Conservation (phyloP, 345 rosid species). For the Eucalyptus melliodora region DNA sequence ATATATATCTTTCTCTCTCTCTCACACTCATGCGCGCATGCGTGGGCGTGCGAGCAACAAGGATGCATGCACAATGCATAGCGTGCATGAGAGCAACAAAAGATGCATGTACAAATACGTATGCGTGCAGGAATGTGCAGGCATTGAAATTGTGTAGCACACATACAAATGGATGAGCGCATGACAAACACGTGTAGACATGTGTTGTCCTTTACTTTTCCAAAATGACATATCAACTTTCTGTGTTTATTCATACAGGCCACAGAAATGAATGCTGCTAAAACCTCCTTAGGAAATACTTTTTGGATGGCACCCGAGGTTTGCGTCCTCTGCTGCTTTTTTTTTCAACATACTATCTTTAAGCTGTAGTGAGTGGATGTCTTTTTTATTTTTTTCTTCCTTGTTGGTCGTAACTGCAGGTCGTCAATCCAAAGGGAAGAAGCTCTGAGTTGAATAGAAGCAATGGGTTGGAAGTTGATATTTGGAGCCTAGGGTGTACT, state of each 20-base stretch:
- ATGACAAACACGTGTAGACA: not conserved
- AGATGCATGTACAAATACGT: not conserved
- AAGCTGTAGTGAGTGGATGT: not conserved
- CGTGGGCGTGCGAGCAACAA: not conserved
- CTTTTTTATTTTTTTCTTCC: not conserved
- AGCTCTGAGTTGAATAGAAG: constrained; percentile 1
- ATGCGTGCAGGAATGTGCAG: not conserved
- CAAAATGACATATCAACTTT: not conserved
- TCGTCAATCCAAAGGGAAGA: constrained; percentile 21
- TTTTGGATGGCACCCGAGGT: constrained; percentile 99
- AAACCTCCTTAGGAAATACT: constrained; percentile 65
- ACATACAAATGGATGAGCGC: not conserved
- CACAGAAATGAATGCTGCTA: constrained; percentile 22
- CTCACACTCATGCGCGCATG: not conserved
- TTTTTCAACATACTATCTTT: not conserved
- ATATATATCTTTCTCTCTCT: not conserved
- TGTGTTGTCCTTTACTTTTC: not conserved
- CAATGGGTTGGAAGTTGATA: constrained; percentile 62
- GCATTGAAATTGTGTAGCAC: not conserved
- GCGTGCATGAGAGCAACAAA: not conserved
- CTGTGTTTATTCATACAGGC: not conserved
- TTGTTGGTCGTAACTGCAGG: constrained; percentile 20
- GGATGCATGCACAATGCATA: not conserved
- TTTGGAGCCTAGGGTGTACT: constrained; percentile 91
- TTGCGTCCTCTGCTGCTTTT: not conserved